Percentiles rank a stretch among this genome's conserved stretches.
phyloP scores from a whole-genome alignment of 228 moss, liverwort and hornwort genomes.

The Sphagnum magellanicum region DNA sequence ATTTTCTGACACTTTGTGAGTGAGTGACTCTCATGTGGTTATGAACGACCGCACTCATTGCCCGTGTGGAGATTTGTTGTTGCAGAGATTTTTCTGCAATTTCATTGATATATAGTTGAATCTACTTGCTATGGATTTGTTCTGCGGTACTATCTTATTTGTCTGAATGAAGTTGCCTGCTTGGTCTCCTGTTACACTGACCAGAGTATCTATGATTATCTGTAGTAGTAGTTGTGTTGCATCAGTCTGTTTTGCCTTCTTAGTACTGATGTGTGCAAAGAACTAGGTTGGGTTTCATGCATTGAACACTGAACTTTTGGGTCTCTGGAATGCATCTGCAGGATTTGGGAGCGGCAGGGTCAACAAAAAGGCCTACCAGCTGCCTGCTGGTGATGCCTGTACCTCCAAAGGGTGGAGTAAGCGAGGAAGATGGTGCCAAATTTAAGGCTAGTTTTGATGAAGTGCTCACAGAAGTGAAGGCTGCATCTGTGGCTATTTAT shows the following conservation, averaged over 20 bases:
- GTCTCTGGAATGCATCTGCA: slow-evolving; percentile 10
- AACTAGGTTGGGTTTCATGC: too few species aligned
- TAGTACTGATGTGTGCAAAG: too few species aligned
- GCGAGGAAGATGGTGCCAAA: slow-evolving; percentile 71
- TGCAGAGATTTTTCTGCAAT: too few species aligned
- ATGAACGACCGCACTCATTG: background rate
- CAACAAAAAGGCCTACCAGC: slow-evolving; percentile 95
- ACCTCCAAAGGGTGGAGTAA: slow-evolving; percentile 60
- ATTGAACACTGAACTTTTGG: too few species aligned
- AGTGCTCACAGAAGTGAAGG: slow-evolving; percentile 74
- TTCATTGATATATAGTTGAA: too few species aligned
- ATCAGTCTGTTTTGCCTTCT: too few species aligned
- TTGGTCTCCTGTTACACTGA: background rate
- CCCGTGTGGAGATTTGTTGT: background rate
- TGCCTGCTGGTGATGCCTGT: slow-evolving; percentile 69
- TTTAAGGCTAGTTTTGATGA: slow-evolving; percentile 69
- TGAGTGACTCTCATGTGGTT: background rate
- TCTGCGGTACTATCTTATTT: too few species aligned
- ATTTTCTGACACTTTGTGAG: background rate
- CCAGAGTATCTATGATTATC: background rate
- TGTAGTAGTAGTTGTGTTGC: background rate
- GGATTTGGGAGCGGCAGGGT: slow-evolving; percentile 91
- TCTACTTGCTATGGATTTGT: too few species aligned
- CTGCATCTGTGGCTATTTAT: slow-evolving; percentile 49
- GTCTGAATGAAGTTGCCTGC: background rate